Evolutionary conservation across 805 yeast genomes (phyloP), one percentile per base, ranked within the genome.

Genomic region (Wickerhamomyces strasburgensis): DNA sequence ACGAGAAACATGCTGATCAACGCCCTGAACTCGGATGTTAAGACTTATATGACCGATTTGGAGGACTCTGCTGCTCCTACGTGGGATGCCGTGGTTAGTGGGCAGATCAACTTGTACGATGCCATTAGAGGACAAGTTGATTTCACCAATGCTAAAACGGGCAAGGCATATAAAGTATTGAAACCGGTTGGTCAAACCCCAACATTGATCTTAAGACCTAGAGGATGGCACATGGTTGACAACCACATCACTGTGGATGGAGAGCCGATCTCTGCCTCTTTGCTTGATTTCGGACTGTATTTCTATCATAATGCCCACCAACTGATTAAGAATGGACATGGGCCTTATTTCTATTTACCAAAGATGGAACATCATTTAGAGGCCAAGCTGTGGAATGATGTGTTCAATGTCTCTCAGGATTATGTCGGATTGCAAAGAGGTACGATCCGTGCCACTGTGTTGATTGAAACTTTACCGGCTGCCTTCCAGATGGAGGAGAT

Each of bases 1-100:
- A 34, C 51, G 17, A 73, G 93, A 41, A 83, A 84, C 54, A 84
- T 84, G 94, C 73, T 84, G 46, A 79, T 84, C 53, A 84, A 83
- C 57, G 93, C 93, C 5, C 70, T 84, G 54, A 84, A 84, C 63
- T 78, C 89, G 0, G 72, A 73, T 33, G 93, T 84, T 23, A 81
- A 80, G 49, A 83, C 93, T 27, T 84, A 84, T 57, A 84, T 84
- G 93, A 78, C 87, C 19, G 94, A 84, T 64, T 80, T 84, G 49
- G 94, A 84, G 58, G 90, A 84, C 59, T 81, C 89, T n/a, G 75
- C 82, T 51, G 75, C 90, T 15, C 93, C 93, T 50, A 83, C 93
- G n/a, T 84, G 90, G 90, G 67, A 65, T 46, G 82, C 81, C 61
- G 68, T 81, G 66, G 72, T 83, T 35, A 80, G 80, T 53, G 93